Evolutionary conservation across 768 basidiomycete species (phyloP), one percentile per base, ranked within the genome.

Genomic region (Paxillus involutus): DNA sequence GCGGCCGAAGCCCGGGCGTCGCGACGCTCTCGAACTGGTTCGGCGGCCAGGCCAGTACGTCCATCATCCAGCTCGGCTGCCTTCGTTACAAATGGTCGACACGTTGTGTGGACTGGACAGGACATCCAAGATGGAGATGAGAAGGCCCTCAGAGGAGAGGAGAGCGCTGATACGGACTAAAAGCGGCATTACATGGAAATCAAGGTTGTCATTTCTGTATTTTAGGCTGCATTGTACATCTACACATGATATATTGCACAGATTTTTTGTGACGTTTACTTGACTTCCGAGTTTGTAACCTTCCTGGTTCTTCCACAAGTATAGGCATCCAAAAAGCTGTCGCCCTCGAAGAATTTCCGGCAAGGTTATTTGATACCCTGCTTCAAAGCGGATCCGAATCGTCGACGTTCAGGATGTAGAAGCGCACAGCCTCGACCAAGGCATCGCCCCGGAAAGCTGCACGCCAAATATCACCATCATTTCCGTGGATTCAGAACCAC

Each of bases 351-450:
- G 13, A 32, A 10, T 32, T 3, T 1, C 11, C 6, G 10, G 32
- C 32, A 32, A 32, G 32, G 12, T 35, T 6, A 9, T 35, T 12
- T 12, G 35, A 35, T 35, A 35, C 35, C 1, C 13, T 35, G 12
- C 17, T 19, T 52, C 30, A 57, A 0, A 42, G 48, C n/a, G 49
- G 14, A n/a, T 61, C 50, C 5, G 77, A 71, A 61, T 87, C 85
- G 55, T 88, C 86, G 1, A 75, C 74, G 62, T 88, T 89, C 48
- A 89, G 70, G 19, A 88, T 81, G 63, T 82, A 88, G 73, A 88
- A 89, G 14, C 80, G 75, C n/a, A n/a, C n/a, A n/a, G 80, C 77
- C 62, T 86, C 84, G 47, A 85, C 62, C 59, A 85, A 80, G 3
- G 72, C 64, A 53, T 81, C 79, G 1, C 75, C 75, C 9, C 70